Base-by-base conservation (phyloP, 768 basidiomycete species). In the Pilatotrama ljubarskyi region DNA sequence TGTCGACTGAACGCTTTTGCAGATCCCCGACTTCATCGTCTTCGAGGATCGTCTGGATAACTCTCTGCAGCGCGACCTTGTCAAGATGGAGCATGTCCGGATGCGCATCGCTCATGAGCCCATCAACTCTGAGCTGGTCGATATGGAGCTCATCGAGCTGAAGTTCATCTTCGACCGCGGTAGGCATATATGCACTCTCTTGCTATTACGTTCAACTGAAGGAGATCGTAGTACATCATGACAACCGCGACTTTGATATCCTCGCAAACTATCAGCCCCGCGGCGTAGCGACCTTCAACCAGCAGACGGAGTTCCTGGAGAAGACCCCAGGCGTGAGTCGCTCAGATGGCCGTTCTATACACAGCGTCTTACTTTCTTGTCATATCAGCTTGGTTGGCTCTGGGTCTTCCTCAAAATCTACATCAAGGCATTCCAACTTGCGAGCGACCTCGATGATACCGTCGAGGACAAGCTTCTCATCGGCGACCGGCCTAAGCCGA, bases 181-280 rank as follows among this genome's bases (percentile, higher is more conserved):
- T 89, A 64, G 58, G 84, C 11, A 38, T 53, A 37, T 20, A 17
- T 7, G 18, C 20, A 36, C 60, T 25, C 53, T 25, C 26, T 38
- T 17, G 14, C 40, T 59, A 35, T n/a, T 38, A 15, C 5, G 25
- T 25, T 37, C 18, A 2, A 20, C 25, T 55, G 18, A 22, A 8
- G 25, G 42, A 3, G 29, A 65, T 24, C n/a, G 13, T 67, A 90
- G 87, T 78, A 56, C 90, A 94, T 63, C 80, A 87, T 55, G 94
- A 96, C 72, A 95, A 96, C 71, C 88, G 94, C 8, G 94, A 96
- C 74, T 87, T 89, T 66, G 78, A 80, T 38, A 85, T 94, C 47
- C 74, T 95, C 24, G 84, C 89, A 7, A 86, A 86, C 70, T 90
- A 91, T 65, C 93, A 95, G 66, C 90, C 91, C 0, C 75, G 69